A percentile compares a stretch with the other conserved stretches of the same genome.
These are phyloP conservation scores for Hemileccinum impolitum DNA, from an alignment of 768 basidiomycete species.

Conservation along the genomic window DNA sequence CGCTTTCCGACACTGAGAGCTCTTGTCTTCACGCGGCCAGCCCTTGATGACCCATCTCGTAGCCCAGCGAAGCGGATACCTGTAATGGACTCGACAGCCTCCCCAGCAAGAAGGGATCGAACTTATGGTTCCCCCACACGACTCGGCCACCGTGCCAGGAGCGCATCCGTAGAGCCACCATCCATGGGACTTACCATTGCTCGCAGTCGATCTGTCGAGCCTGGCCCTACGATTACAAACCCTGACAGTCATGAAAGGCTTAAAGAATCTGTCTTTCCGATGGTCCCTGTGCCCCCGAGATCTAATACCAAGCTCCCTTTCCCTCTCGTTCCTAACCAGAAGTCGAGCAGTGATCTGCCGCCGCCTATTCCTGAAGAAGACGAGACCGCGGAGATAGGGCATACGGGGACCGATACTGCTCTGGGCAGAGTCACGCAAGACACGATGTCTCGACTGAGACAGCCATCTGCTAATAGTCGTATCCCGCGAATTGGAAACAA, in stretches of 20 bases:
- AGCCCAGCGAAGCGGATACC: conserved; percentile 35
- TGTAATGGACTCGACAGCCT: conserved; percentile 25
- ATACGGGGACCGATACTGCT: conserved; percentile 12
- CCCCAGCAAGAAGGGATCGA: conserved; percentile 19
- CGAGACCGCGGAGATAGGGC: conserved; percentile 7
- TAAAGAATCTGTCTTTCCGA: conserved; percentile 23
- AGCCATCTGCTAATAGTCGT: conserved; percentile 45
- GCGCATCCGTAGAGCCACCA: conserved; percentile 35
- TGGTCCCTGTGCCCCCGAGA: conserved; percentile 3
- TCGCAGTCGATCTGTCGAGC: conserved; percentile 33
- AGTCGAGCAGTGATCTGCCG: conserved; percentile 17
- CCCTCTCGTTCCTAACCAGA: conserved; percentile 24
- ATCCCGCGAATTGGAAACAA: conserved; percentile 61
- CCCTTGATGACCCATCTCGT: conserved; percentile 35
- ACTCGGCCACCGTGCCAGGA: conserved; percentile 26
- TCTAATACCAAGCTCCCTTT: conserved; percentile 25
- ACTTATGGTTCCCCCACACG: conserved; percentile 14
- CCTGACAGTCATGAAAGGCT: conserved; percentile 8
- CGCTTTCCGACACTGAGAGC: conserved; percentile 14
- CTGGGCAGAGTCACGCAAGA: conserved; percentile 18
- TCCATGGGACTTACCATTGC: conserved; percentile 8
- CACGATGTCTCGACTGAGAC: conserved; percentile 47
- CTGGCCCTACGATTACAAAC: conserved; percentile 10
- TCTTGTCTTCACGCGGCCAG: conserved; percentile 42
- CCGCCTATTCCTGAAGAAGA: conserved; percentile 34